phyloP scores from a whole-genome alignment of 2,329 filamentous ascomycete species.

The Claviceps capensis region DNA sequence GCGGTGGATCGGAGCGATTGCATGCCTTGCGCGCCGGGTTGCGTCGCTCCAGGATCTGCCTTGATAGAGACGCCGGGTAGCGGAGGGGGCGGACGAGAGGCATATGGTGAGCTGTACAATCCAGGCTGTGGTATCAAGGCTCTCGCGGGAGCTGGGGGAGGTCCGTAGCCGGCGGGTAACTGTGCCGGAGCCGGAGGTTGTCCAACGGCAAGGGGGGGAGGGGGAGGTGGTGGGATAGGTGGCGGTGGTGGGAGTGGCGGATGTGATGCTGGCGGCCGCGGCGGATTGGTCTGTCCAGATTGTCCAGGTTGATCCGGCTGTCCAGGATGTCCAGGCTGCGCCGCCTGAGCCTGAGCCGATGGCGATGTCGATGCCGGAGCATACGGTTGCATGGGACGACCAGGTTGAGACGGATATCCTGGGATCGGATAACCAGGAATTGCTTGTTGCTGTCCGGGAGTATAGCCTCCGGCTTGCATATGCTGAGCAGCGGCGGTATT shows the following conservation, averaged over 20 bases:
- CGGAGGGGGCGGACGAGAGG: slow-evolving; percentile 20
- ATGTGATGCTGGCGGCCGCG: neutral
- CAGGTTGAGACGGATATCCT: slow-evolving; percentile 18
- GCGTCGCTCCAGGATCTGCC: slow-evolving; percentile 14
- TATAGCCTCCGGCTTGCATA: slow-evolving; percentile 18
- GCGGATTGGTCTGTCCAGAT: slow-evolving; percentile 11
- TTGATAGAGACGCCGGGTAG: slow-evolving; percentile 15
- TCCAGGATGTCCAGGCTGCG: slow-evolving; percentile 14
- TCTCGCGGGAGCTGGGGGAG: slow-evolving; percentile 22
- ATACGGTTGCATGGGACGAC: slow-evolving; percentile 18
- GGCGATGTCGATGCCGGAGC: slow-evolving; percentile 1
- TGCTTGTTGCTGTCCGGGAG: slow-evolving; percentile 16
- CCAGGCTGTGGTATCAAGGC: slow-evolving; percentile 18
- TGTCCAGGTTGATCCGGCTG: slow-evolving; percentile 13
- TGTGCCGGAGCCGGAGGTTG: slow-evolving; percentile 22
- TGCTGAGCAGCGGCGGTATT: slow-evolving; percentile 19
- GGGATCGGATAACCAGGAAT: slow-evolving; percentile 21
- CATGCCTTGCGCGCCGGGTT: slow-evolving; percentile 6
- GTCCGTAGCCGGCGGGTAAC: slow-evolving; percentile 19
- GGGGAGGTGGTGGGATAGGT: neutral
- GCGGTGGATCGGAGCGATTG: slow-evolving; percentile 7
- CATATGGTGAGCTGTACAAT: slow-evolving; percentile 24
- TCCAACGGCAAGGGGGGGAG: slow-evolving; percentile 6
- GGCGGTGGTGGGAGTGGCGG: neutral
- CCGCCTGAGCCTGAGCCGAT: slow-evolving; percentile 4